Conservation (phyloP, 805 yeast genomes). For the Yarrowia sp. region DNA sequence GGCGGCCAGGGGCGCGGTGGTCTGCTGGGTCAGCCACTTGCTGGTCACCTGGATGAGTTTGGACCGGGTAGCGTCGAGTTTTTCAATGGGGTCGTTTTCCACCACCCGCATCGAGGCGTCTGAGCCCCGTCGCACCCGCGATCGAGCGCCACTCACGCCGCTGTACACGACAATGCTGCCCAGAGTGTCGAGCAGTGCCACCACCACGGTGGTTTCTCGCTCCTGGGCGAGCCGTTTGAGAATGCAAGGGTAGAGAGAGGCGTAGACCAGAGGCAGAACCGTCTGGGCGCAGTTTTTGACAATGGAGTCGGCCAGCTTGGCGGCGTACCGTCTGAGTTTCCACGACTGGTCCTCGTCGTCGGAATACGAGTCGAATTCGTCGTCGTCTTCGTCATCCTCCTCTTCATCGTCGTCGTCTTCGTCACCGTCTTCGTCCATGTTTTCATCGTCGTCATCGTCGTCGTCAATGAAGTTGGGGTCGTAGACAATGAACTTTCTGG, state of each 20-base stretch:
- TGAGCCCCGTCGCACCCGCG: conserved; percentile 44
- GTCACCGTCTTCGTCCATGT: conserved; percentile 52
- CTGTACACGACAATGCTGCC: conserved; percentile 43
- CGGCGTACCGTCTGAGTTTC: conserved; percentile 65
- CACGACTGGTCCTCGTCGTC: conserved; percentile 64
- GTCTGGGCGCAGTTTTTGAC: conserved; percentile 52
- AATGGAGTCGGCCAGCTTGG: conserved; percentile 54
- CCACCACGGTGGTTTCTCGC: conserved; percentile 57
- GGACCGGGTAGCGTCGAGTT: conserved; percentile 32
- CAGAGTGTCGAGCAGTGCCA: conserved; percentile 58
- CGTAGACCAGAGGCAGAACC: conserved; percentile 47
- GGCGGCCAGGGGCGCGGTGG: conserved; percentile 40
- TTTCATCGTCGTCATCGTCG: conserved; percentile 52
- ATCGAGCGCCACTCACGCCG: not conserved
- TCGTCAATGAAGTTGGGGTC: conserved; percentile 56
- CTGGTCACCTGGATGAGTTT: conserved; percentile 37
- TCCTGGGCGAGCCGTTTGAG: conserved; percentile 51
- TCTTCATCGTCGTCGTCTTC: conserved; percentile 63
- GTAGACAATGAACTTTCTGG: conserved; percentile 52
- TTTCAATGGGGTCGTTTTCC: conserved; percentile 44
- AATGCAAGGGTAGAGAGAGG: conserved; percentile 53
- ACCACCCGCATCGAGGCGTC: conserved; percentile 44
- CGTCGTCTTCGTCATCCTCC: conserved; percentile 48
- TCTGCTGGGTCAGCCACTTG: conserved; percentile 38
- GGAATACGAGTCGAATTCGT: conserved; percentile 50